Evolutionary conservation across 257 asterid genomes (phyloP), one percentile per base, ranked within the genome.

Genomic region (Linaria vulgaris): DNA sequence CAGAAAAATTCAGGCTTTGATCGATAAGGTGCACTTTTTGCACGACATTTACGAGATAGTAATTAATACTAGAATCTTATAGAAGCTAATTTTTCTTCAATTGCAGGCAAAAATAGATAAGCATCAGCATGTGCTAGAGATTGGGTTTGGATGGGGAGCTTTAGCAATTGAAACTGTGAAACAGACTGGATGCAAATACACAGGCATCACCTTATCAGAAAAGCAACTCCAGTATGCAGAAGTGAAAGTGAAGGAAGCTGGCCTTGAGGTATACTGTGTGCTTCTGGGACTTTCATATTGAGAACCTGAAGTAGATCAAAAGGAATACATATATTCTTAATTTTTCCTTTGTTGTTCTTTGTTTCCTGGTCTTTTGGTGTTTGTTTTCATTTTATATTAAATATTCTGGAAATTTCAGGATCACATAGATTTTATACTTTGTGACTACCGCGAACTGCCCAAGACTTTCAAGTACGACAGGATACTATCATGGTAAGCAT

Each of bases 121-220:
- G 69, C 78, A 81, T n/a, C 87, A 85, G 62, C 86, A 85, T 67
- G 58, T 88, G 59, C 76, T 88, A 19, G 94, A 88, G 75, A 81
- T 88, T 1, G 94, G 96, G 38, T 81, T 80, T 44, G 94, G 96
- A 14, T 85, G 94, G 96, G 91, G 94, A 61, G 72, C 76, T 55
- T 69, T 81, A 10, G 94, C 91, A 3, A 37, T 88, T 37, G 96
- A 85, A 74, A 74, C 52, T 56, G 96, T 88, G 0, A 78, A 77
- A 72, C 66, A 25, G 59, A 83, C 86, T 0, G 90, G 96, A 56
- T 85, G 96, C 74, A 79, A 72, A 70, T 88, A 88, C 46, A 88
- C 95, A 0, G 92, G 92, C 49, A 82, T 88, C 66, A 88, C 92
- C 43, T 71, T 83, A 12, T 82, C 96, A 8, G 79, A 79, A 63